Evolutionary conservation across 169 alveolate genomes (phyloP).

Genomic region (Plasmodium inui): DNA sequence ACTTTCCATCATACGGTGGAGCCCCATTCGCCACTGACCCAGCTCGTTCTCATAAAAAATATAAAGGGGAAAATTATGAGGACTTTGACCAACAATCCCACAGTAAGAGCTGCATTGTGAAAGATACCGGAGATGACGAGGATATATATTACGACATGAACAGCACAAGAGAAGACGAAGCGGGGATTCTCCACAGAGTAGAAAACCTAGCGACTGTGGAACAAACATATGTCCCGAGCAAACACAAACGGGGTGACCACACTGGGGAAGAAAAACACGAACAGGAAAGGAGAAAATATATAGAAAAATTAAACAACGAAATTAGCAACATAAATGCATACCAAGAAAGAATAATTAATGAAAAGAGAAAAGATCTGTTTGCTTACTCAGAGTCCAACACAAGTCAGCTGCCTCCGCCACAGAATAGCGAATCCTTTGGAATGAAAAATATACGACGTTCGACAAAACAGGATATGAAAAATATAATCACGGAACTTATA

Average conservation of each 20-base stretch:
- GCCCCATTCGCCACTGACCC: background rate
- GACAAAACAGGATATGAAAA: constrained; percentile 15
- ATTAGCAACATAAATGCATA: constrained; percentile 11
- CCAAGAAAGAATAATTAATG: constrained; percentile 24
- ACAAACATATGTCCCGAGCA: background rate
- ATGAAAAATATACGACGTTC: constrained; percentile 1
- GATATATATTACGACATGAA: constrained; percentile 5
- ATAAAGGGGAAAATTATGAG: background rate
- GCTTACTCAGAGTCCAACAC: constrained; percentile 26
- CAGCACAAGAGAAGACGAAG: constrained; percentile 11
- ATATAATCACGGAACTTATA: constrained; percentile 44
- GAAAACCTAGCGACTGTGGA: background rate
- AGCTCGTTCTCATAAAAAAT: background rate
- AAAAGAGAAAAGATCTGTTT: constrained; percentile 33
- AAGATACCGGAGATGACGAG: background rate
- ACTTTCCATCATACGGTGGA: background rate
- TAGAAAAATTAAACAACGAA: constrained; percentile 46
- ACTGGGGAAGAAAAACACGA: background rate
- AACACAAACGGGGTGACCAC: background rate
- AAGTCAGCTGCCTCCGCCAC: constrained; percentile 16
- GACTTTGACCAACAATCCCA: background rate
- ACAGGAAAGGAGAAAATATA: background rate
- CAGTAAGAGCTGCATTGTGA: background rate
- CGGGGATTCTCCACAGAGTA: background rate
- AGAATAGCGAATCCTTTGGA: constrained; percentile 8